Conservation (phyloP, 495 filamentous ascomycete species). For the Platismatia glauca region DNA sequence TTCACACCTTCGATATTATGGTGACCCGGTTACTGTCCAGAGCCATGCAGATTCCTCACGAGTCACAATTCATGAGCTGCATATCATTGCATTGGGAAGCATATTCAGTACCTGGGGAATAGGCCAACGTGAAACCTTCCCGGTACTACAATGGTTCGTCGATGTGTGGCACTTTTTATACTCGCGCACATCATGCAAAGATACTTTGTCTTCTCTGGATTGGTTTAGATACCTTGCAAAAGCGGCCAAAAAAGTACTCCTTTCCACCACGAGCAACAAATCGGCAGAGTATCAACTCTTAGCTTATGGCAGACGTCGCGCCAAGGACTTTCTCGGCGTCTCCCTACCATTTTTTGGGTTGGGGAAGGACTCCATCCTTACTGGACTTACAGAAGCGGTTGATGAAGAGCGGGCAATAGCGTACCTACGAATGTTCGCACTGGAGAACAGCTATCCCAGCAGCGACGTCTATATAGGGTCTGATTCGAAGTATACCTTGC, state of each 20-base stretch:
- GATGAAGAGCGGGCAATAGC: constrained; percentile 6
- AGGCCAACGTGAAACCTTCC: not conserved
- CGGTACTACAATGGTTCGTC: constrained; percentile 8
- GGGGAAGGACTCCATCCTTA: not conserved
- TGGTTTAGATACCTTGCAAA: constrained; percentile 7
- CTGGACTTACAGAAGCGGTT: not conserved
- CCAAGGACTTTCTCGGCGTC: constrained; percentile 3
- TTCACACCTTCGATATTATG: constrained; percentile 31
- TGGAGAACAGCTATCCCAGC: not conserved
- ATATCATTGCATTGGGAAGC: constrained; percentile 11
- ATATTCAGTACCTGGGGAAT: constrained; percentile 5
- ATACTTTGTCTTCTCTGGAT: not conserved
- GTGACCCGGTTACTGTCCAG: constrained; percentile 18
- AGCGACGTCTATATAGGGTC: not conserved
- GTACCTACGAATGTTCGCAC: constrained; percentile 6
- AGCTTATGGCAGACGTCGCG: constrained; percentile 4
- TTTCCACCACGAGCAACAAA: not conserved
- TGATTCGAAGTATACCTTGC: not conserved
- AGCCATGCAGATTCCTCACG: constrained; percentile 12
- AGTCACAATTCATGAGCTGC: constrained; percentile 10
- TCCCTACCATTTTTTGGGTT: constrained; percentile 11
- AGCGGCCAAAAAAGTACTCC: constrained; percentile 8
- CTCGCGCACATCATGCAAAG: not conserved
- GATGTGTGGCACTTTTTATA: not conserved
- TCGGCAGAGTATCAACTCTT: constrained; percentile 4